Evolutionary conservation across 2,329 filamentous ascomycete species (phyloP).

Genomic region (Trichoderma sp.): DNA sequence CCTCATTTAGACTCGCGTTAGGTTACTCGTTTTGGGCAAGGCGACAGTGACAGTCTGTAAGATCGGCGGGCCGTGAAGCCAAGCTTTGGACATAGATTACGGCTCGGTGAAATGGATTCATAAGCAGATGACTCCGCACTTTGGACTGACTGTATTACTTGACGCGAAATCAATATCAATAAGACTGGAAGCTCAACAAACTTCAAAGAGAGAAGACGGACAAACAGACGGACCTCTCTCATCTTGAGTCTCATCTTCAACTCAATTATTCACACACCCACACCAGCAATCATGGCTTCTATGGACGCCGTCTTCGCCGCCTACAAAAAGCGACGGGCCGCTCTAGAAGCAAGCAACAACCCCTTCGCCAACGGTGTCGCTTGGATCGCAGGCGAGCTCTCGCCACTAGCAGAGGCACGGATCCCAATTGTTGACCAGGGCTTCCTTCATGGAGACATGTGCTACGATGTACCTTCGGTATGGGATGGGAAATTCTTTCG

Average conservation of each 20-base stretch:
- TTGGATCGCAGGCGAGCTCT: conserved; percentile 5
- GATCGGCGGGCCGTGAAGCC: not conserved
- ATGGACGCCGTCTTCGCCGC: conserved; percentile 2
- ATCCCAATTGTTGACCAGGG: conserved; percentile 9
- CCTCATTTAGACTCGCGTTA: not conserved
- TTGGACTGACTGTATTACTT: not conserved
- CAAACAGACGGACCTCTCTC: not conserved
- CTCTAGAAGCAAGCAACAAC: not conserved
- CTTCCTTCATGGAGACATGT: conserved; percentile 10
- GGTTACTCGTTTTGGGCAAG: not conserved
- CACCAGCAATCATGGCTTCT: not conserved
- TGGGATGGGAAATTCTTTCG: conserved; percentile 15
- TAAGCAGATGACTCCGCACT: not conserved
- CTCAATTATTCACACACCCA: not conserved
- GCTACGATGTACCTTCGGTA: conserved; percentile 8
- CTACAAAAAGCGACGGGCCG: not conserved
- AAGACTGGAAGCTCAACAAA: not conserved
- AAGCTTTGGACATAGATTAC: not conserved
- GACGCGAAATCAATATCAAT: not conserved
- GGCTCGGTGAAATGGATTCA: not conserved
- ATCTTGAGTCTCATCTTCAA: not conserved
- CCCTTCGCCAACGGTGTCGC: not conserved
- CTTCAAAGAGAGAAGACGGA: not conserved
- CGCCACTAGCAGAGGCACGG: conserved; percentile 2
- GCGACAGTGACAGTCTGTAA: not conserved